Evolutionary conservation across 1,284 basidiomycete species (phyloP).

Genomic region (Bondarzewia mesenterica): DNA sequence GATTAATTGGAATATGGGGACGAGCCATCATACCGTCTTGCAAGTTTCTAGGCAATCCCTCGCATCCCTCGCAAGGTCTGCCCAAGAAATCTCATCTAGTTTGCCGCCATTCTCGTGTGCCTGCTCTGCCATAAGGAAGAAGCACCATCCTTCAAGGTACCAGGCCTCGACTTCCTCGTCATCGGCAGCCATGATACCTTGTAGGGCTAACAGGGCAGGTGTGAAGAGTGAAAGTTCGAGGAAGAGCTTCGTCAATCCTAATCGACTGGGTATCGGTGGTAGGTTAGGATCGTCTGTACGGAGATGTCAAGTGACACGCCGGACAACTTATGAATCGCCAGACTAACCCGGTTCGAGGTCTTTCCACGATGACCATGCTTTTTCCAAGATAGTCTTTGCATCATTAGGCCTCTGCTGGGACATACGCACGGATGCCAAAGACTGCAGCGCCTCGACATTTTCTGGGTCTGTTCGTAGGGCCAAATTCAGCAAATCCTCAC

Average conservation of each 20-base stretch:
- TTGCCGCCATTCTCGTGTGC: conserved; percentile 50
- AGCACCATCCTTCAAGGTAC: conserved; percentile 95
- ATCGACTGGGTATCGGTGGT: conserved; percentile 70
- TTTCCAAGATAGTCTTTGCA: conserved; percentile 61
- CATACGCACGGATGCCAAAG: conserved; percentile 83
- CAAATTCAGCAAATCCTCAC: conserved; percentile 66
- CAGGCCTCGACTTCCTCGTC: conserved; percentile 88
- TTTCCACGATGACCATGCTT: conserved; percentile 70
- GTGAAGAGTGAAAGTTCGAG: conserved; percentile 72
- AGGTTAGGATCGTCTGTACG: conserved; percentile 55
- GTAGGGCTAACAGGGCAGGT: conserved; percentile 69
- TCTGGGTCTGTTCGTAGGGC: conserved; percentile 72
- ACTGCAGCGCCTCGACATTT: conserved; percentile 76
- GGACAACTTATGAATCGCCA: neutral
- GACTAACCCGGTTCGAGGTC: conserved; percentile 61
- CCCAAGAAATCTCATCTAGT: conserved; percentile 56
- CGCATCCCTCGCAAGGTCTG: conserved; percentile 76
- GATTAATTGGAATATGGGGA: neutral
- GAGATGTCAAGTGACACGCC: conserved; percentile 1
- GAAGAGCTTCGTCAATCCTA: conserved; percentile 76
- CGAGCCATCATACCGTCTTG: conserved; percentile 46
- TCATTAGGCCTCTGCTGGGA: conserved; percentile 83
- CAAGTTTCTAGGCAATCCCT: conserved; percentile 81
- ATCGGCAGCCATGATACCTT: conserved; percentile 76
- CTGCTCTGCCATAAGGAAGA: conserved; percentile 72